A percentile compares a stretch with the other conserved stretches of the same genome.
Conservation (phyloP, 148 eudicot genomes). For the Polygonum aviculare region DNA sequence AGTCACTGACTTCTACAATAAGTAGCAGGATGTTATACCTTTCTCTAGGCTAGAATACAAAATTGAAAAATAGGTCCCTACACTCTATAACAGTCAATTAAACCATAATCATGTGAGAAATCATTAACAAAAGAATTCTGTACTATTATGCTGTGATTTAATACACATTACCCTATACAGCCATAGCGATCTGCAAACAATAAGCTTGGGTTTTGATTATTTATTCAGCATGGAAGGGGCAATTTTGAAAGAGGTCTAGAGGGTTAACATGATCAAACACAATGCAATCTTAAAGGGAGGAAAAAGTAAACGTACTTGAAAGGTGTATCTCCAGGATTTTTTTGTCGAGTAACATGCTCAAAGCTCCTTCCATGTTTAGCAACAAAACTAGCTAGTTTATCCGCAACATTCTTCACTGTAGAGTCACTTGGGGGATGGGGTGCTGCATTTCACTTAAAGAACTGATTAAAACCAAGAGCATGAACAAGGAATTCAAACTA, state of each 20-base stretch:
- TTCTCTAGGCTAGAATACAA: not conserved
- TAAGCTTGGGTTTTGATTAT: not conserved
- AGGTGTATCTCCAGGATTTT: slow-evolving; percentile 96
- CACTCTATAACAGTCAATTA: not conserved
- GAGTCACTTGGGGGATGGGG: slow-evolving; percentile 88
- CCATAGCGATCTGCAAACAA: not conserved
- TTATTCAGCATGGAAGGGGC: not conserved
- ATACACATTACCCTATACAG: not conserved
- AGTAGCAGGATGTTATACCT: not conserved
- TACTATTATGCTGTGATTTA: not conserved
- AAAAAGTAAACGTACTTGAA: slow-evolving; percentile 51
- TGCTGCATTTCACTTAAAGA: slow-evolving; percentile 99
- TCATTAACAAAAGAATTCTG: not conserved
- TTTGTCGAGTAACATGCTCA: slow-evolving; percentile 87
- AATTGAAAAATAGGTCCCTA: not conserved
- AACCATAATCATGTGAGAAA: not conserved
- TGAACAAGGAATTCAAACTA: slow-evolving; percentile 83
- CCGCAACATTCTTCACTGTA: slow-evolving; percentile 95
- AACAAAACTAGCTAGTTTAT: slow-evolving; percentile 90
- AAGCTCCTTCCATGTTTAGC: slow-evolving; percentile 93
- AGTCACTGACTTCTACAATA: not conserved
- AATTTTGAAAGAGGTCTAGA: not conserved
- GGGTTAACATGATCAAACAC: not conserved
- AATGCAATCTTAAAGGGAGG: not conserved
- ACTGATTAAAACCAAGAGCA: slow-evolving; percentile 91